These are phyloP conservation scores for Talaromyces atroroseus DNA, from an alignment of 2,329 filamentous ascomycete species.

Conservation along the genomic window DNA sequence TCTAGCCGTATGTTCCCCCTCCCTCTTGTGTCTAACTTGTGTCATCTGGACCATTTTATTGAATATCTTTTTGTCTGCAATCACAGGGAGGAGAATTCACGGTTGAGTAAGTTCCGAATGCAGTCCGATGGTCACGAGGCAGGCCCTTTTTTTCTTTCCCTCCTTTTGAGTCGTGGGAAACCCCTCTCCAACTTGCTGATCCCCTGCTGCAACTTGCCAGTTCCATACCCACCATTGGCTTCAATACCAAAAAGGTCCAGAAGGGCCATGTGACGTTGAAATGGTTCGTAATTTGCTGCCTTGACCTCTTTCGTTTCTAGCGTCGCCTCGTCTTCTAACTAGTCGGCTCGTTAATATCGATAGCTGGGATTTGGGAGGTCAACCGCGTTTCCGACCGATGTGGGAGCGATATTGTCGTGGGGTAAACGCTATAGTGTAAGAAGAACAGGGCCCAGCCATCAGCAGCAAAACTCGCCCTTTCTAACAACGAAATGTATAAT, in stretches of 20 bases:
- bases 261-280: constrained; percentile 97
- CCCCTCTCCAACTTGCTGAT: constrained; percentile 11
- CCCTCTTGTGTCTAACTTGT: neutral
- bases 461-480: neutral
- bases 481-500: neutral
- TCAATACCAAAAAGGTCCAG: constrained; percentile 98
- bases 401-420: constrained; percentile 98
- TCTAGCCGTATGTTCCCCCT: constrained; percentile 70
- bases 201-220: constrained; percentile 48
- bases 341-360: neutral
- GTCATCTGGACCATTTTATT: neutral
- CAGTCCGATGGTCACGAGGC: constrained; percentile 4
- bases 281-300: constrained; percentile 53
- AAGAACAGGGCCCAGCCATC: neutral
- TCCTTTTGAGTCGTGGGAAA: neutral
- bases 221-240: constrained; percentile 96
- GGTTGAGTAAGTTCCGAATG: constrained; percentile 70
- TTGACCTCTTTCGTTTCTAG: neutral
- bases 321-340: neutral
- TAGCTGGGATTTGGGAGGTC: constrained; percentile 93
- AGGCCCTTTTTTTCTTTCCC: neutral
- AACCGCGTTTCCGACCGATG: constrained; percentile 96
- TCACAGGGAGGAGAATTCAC: constrained; percentile 93
- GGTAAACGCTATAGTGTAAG: constrained; percentile 89
- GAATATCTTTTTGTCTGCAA: neutral